Evolutionary conservation across 106 monocot species (phyloP).

Genomic region (Apostasia ramifera): DNA sequence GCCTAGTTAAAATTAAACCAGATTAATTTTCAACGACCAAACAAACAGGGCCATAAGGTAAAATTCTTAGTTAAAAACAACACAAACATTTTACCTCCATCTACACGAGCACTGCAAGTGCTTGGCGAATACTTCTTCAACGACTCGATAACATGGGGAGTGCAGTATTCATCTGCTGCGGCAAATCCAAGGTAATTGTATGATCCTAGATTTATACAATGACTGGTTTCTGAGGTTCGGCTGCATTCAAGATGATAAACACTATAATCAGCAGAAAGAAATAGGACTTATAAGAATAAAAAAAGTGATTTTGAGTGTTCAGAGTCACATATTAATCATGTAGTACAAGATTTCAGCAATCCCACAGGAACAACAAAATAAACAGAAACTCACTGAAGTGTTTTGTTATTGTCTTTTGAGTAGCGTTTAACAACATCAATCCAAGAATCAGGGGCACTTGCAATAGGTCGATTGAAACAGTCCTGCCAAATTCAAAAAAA

Average conservation of each 20-base stretch:
- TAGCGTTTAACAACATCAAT: constrained; percentile 71
- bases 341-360: neutral
- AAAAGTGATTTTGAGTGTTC: too few species aligned
- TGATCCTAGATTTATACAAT: constrained; percentile 88
- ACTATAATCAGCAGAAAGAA: neutral
- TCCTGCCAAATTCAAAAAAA: constrained; percentile 34
- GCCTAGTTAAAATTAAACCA: neutral
- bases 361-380: neutral
- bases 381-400: constrained; percentile 44
- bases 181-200: constrained; percentile 99
- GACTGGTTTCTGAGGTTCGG: constrained; percentile 57
- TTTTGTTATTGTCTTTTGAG: constrained; percentile 76
- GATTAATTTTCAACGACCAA: neutral
- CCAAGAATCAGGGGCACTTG: constrained; percentile 75
- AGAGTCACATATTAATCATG: too few species aligned
- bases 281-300: neutral
- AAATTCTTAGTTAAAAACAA: too few species aligned
- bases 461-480: constrained; percentile 64
- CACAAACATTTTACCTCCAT: constrained; percentile 51
- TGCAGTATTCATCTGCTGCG: constrained; percentile 91
- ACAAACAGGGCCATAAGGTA: neutral
- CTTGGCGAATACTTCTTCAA: constrained; percentile 85
- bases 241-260: constrained; percentile 31
- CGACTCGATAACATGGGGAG: constrained; percentile 79
- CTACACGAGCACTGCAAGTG: constrained; percentile 85